Base-by-base conservation (phyloP, 2,329 filamentous ascomycete species). In the Colletotrichum costaricense region DNA sequence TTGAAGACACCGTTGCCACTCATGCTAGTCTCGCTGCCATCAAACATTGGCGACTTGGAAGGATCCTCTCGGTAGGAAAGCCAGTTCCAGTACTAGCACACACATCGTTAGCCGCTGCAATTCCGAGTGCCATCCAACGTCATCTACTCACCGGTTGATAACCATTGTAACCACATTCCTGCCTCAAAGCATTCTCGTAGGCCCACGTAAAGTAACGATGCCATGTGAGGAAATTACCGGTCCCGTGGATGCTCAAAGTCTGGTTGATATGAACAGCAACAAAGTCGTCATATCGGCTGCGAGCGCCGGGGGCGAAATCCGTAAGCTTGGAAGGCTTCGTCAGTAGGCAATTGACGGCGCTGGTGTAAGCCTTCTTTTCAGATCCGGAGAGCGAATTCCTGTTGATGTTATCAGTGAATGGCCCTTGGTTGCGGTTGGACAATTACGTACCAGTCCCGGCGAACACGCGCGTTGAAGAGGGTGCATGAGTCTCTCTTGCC, bases 21-120 rank as follows among this genome's bases (percentile, higher is more conserved):
- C 75, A 85, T 77, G 19, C 80, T 82, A 54, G 77, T 79, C 2
- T 79, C 80, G 66, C 80, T 83, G 24, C 84, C 84, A 65, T 86
- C 83, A 71, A 84, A 84, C 46, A 85, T 77, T 11, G 82, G 78
- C 14, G 80, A 81, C 74, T 76, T 80, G 24, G 78, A 74, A 52
- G 81, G 76, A 42, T 76, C 74, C 9, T 76, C 64, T 35, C 28
- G 46, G 22, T 63, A 54, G n/a, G 62, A 30, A 8, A 63, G 75
- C 82, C 82, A 84, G 69, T 83, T 79, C 80, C 82, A 82, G 74
- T 84, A 85, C 74, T 75, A 30, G 24, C 35, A 22, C 12, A 11
- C n/a, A 9, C 12, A n/a, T 12, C 8, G 60, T 54, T 6, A 14
- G 4, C 26, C 16, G 3, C 8, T 12, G 30, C 3, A 22, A 2